These are phyloP conservation scores for Cytospora schulzeri DNA, from an alignment of 2,329 filamentous ascomycete species.

Conservation along the genomic window DNA sequence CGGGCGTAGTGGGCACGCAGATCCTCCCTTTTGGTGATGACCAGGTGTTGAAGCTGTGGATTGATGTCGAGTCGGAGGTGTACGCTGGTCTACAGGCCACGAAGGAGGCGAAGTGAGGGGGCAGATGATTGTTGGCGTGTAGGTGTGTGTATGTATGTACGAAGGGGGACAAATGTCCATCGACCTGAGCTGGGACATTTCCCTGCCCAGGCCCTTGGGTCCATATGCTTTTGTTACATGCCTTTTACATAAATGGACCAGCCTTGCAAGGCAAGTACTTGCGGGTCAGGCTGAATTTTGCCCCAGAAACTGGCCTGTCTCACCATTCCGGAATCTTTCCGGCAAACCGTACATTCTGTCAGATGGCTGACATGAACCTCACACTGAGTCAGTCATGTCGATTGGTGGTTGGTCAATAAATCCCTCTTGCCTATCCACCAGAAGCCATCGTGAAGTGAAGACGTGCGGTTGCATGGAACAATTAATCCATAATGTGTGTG, in stretches of 20 bases:
- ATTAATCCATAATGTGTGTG: neutral
- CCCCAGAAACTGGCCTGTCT: no score
- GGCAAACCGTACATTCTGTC: no score
- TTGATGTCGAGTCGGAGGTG: constrained; percentile 37
- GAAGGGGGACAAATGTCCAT: neutral
- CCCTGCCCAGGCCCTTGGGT: no score
- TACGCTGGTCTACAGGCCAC: constrained; percentile 30
- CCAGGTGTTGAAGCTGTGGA: constrained; percentile 42
- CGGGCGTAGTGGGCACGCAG: constrained; percentile 49
- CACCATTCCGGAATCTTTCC: no score
- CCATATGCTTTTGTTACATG: neutral
- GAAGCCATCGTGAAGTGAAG: no score
- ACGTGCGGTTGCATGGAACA: neutral
- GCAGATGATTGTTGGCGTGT: neutral
- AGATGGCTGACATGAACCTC: no score
- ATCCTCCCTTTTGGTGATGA: constrained; percentile 48
- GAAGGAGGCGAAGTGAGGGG: neutral
- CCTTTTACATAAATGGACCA: neutral
- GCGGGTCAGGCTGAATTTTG: no score
- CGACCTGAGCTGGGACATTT: no score
- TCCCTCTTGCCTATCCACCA: no score
- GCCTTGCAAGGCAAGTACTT: no score
- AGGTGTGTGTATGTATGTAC: neutral
- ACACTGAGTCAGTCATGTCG: no score
- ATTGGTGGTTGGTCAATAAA: no score